These are phyloP conservation scores for Diutina mesorugosa DNA, from an alignment of 1,139 yeast species.

Conservation along the genomic window DNA sequence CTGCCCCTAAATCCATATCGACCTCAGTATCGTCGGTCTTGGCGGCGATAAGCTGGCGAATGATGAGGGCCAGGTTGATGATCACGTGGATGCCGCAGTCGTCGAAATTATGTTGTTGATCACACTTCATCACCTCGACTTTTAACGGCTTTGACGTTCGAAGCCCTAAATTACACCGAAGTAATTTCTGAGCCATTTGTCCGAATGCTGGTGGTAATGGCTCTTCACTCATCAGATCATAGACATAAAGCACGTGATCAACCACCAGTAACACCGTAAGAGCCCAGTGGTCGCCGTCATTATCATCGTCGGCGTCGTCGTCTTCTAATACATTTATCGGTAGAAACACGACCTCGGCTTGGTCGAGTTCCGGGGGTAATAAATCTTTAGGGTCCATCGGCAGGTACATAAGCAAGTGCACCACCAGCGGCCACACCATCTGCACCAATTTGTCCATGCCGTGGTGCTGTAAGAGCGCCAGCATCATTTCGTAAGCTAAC, in stretches of 20 bases:
- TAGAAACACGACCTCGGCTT: slow-evolving; percentile 23
- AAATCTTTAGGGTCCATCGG: neutral
- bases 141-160: slow-evolving; percentile 7
- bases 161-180: slow-evolving; percentile 9
- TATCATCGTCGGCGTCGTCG: slow-evolving; percentile 14
- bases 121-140: slow-evolving; percentile 20
- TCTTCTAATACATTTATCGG: slow-evolving; percentile 30
- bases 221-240: slow-evolving; percentile 25
- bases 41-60: neutral
- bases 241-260: slow-evolving; percentile 20
- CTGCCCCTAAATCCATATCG: neutral
- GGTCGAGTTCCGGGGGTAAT: slow-evolving; percentile 14
- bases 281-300: slow-evolving; percentile 35
- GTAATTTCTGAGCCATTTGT: slow-evolving; percentile 14
- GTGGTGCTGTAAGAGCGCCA: neutral
- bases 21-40: neutral
- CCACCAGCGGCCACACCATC: slow-evolving; percentile 1
- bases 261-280: slow-evolving; percentile 19
- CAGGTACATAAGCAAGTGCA: neutral
- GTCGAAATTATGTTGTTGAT: slow-evolving; percentile 32
- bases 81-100: slow-evolving; percentile 26
- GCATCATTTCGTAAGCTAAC: neutral
- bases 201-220: slow-evolving; percentile 10
- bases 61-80: neutral
- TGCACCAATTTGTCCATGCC: neutral